A percentile compares a stretch with the other conserved stretches of the same genome.
Evolutionary conservation across 345 rosid genomes (phyloP).

Genomic region (Gossypium ekmanianum): DNA sequence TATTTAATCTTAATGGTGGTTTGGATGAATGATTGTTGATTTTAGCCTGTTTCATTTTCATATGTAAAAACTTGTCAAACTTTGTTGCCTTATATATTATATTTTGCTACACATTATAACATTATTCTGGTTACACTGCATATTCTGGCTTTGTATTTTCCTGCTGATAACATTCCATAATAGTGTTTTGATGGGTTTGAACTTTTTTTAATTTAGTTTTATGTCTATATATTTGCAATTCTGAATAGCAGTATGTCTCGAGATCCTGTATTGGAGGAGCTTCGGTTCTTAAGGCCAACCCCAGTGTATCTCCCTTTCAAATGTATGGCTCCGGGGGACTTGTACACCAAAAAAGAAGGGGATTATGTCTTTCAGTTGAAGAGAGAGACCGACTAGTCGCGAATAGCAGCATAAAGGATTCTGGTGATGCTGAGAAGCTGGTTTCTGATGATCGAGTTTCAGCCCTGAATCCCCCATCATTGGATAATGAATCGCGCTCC

Average conservation of each 20-base stretch:
- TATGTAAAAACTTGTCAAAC: not conserved
- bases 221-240: slow-evolving; percentile 23
- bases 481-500: slow-evolving; percentile 18
- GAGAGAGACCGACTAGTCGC: slow-evolving; percentile 39
- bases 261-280: slow-evolving; percentile 23
- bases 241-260: slow-evolving; percentile 24
- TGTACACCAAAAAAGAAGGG: slow-evolving; percentile 28
- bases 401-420: slow-evolving; percentile 22
- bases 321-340: slow-evolving; percentile 16
- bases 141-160: not conserved
- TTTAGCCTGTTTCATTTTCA: not conserved
- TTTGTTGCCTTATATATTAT: too few relatives aligned
- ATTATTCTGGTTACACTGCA: not conserved
- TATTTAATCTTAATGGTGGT: not conserved
- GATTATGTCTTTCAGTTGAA: slow-evolving; percentile 31
- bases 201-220: not conserved
- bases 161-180: not conserved
- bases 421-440: slow-evolving; percentile 21
- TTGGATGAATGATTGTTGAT: not conserved
- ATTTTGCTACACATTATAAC: too few relatives aligned
- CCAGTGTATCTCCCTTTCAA: slow-evolving; percentile 19
- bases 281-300: slow-evolving; percentile 19
- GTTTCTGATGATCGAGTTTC: slow-evolving; percentile 23
- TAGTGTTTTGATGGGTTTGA: not conserved
- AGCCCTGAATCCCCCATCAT: slow-evolving; percentile 13